Evolutionary conservation across 2,329 filamentous ascomycete species (phyloP).

Genomic region (Myriosclerotinia scirpicola): DNA sequence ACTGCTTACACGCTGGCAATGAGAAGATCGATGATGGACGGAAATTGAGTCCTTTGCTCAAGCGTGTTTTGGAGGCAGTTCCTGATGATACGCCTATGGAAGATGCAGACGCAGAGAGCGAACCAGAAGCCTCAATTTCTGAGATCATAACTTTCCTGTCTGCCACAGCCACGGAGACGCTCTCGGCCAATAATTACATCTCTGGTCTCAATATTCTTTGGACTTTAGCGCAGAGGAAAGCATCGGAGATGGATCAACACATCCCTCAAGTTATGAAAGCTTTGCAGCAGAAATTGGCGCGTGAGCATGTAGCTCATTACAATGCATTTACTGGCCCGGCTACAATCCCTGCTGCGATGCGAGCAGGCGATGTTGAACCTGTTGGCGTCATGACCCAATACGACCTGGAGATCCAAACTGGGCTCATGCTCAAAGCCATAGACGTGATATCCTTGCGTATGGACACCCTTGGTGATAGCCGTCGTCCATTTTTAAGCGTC

Average conservation of each 20-base stretch:
- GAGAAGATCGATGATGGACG: slow-evolving; percentile 68
- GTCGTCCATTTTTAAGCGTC: slow-evolving; percentile 91
- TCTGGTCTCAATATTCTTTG: slow-evolving; percentile 91
- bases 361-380: slow-evolving; percentile 50
- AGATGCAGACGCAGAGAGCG: slow-evolving; percentile 79
- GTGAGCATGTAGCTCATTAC: slow-evolving; percentile 85
- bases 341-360: slow-evolving; percentile 40
- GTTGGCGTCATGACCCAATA: slow-evolving; percentile 64
- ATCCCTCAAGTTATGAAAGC: slow-evolving; percentile 89
- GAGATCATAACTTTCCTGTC: slow-evolving; percentile 86
- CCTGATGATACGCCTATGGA: slow-evolving; percentile 75
- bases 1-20: slow-evolving; percentile 78
- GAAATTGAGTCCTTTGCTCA: slow-evolving; percentile 71
- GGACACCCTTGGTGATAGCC: slow-evolving; percentile 85
- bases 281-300: slow-evolving; percentile 84
- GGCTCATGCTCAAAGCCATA: slow-evolving; percentile 91
- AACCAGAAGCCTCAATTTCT: slow-evolving; percentile 75
- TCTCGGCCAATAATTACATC: slow-evolving; percentile 77
- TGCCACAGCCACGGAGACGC: slow-evolving; percentile 80
- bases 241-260: slow-evolving; percentile 85
- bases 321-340: slow-evolving; percentile 55
- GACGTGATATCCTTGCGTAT: slow-evolving; percentile 90
- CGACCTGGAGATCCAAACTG: slow-evolving; percentile 85
- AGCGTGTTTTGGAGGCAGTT: slow-evolving; percentile 82
- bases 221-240: slow-evolving; percentile 83